Evolutionary conservation across 139 green algal genomes (phyloP).

Genomic region (Dunaliella primolecta): DNA sequence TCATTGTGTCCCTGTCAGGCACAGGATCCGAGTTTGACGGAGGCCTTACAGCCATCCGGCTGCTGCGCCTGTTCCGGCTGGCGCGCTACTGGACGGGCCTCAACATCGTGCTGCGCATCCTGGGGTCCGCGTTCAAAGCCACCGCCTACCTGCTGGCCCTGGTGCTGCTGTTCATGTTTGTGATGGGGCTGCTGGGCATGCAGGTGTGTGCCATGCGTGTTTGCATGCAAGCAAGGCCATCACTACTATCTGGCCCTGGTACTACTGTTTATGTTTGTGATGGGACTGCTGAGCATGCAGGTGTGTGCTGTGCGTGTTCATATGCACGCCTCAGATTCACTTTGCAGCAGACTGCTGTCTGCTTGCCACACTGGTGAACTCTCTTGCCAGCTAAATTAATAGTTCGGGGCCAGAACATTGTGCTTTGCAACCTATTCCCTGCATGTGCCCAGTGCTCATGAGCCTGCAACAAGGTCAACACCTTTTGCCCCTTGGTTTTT

Average conservation of each 20-base stretch:
- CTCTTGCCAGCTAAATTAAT: too few relatives aligned
- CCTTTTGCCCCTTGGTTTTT: too few relatives aligned
- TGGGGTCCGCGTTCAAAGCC: background rate
- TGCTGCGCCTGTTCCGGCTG: constrained; percentile 71
- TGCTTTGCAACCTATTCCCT: too few relatives aligned
- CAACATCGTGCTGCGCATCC: constrained; percentile 11
- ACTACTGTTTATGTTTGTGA: constrained; percentile 32
- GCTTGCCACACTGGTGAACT: too few relatives aligned
- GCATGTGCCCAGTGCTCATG: too few relatives aligned
- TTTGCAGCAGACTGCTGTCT: too few relatives aligned
- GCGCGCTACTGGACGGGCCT: constrained; percentile 23
- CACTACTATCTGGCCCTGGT: too few relatives aligned
- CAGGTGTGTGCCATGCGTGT: constrained; percentile 9
- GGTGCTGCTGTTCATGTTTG: constrained; percentile 32
- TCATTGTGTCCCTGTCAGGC: background rate
- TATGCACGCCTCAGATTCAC: too few relatives aligned
- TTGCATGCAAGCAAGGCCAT: too few relatives aligned
- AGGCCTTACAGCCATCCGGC: constrained; percentile 61
- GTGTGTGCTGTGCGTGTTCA: too few relatives aligned
- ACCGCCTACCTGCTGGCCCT: constrained; percentile 19
- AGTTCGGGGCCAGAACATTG: too few relatives aligned
- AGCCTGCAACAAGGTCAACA: too few relatives aligned
- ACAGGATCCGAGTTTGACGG: constrained; percentile 30
- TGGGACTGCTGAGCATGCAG: constrained; percentile 24
- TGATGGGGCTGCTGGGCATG: constrained; percentile 29